Evolutionary conservation across 1,284 basidiomycete species (phyloP).

Genomic region (Tilletia horrida): DNA sequence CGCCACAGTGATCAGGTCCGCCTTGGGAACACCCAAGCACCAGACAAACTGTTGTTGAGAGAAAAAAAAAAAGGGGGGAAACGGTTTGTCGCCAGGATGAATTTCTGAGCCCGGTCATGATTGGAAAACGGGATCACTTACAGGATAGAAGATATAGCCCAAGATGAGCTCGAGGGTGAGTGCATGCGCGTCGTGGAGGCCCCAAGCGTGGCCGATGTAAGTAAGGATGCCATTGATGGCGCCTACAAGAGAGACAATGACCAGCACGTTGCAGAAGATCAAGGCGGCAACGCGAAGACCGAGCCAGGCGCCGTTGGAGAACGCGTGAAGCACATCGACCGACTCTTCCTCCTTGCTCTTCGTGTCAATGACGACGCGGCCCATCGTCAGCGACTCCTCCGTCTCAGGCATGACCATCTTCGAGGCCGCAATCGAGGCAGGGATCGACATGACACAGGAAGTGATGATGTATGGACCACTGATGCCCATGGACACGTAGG

Average conservation of each 20-base stretch:
- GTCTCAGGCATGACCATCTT: slow-evolving; percentile 79
- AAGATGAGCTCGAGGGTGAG: slow-evolving; percentile 80
- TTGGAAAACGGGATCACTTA: too few relatives aligned
- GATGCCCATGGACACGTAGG: slow-evolving; percentile 78
- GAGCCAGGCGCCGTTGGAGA: slow-evolving; percentile 79
- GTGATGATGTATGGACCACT: slow-evolving; percentile 76
- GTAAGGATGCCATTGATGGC: slow-evolving; percentile 79
- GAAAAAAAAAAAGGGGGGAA: too few relatives aligned
- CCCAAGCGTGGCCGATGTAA: slow-evolving; percentile 82
- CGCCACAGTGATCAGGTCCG: slow-evolving; percentile 54
- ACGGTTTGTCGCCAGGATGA: too few relatives aligned
- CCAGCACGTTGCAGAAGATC: slow-evolving; percentile 72
- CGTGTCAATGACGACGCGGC: slow-evolving; percentile 72
- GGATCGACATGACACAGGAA: slow-evolving; percentile 89
- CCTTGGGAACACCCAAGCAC: slow-evolving; percentile 64
- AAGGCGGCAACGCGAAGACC: slow-evolving; percentile 80
- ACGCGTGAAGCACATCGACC: slow-evolving; percentile 69
- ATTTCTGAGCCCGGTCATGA: too few relatives aligned
- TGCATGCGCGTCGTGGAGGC: slow-evolving; percentile 62
- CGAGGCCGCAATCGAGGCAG: slow-evolving; percentile 83
- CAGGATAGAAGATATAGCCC: slow-evolving; percentile 77
- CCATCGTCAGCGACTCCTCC: slow-evolving; percentile 79
- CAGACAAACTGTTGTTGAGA: slow-evolving; percentile 57
- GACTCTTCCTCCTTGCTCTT: slow-evolving; percentile 61
- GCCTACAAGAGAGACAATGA: slow-evolving; percentile 70